Base-by-base conservation (phyloP, 2,329 filamentous ascomycete genomes). In the Macroventuria anomochaeta region DNA sequence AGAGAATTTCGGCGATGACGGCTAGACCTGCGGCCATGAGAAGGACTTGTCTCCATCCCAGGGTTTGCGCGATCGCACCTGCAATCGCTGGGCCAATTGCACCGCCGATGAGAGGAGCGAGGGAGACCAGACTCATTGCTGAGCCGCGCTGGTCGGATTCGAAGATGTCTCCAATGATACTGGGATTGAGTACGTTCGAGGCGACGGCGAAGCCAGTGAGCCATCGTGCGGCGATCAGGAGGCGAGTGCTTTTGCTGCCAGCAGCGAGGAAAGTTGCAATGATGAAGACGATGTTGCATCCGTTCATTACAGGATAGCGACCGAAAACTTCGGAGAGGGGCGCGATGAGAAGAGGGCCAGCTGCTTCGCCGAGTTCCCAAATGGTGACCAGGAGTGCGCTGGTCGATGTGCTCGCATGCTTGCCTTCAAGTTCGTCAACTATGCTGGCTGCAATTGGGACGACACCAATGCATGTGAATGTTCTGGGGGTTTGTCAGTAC, bases 121-220 rank as follows among this genome's bases (percentile, higher is more conserved):
- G 71, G 68, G 81, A 81, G 39, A 86, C 74, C 37, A 83, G 53
- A 62, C 80, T 83, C 79, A 88, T 83, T 7, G 85, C 80, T 0
- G 79, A 78, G 20, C 85, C 85, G 13, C 85, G 76, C 65, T 83
- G 75, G 49, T 87, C 85, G 0, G 79, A 74, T 2, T 75, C 70
- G 64, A 87, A 87, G 58, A 88, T 81, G 65, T 88, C 86, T 20
- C 85, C 85, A 15, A 88, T 80, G 46, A 88, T 84, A 20, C 85
- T 83, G 0, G 85, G 85, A 57, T 82, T 85, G 15, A 88, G 76
- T 7, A 87, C 85, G 58, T 86, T 78, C 3, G 75, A 74, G 17
- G 77, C 74, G 5, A 80, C 78, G 34, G 75, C 71, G 26, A 76
- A 59, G 33, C 76, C 76, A 36, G 79, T 78, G 53, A 82, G 71